Conservation (phyloP, 768 basidiomycete genomes). For the Auriscalpium orientale region DNA sequence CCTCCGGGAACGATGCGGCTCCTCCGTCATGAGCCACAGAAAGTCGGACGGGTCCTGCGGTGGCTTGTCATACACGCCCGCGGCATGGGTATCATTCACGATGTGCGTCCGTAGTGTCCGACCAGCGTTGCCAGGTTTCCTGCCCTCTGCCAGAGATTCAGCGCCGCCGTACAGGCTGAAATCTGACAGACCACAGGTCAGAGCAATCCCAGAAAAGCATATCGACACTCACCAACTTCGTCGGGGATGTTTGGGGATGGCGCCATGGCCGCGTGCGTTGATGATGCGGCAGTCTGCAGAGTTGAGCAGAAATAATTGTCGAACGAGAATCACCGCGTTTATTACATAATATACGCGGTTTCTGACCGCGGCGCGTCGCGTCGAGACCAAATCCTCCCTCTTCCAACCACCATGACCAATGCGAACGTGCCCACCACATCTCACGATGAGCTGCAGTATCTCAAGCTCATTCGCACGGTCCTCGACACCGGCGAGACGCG, state of each 20-base stretch:
- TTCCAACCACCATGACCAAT: slow-evolving; percentile 1
- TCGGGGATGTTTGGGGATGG: slow-evolving; percentile 12
- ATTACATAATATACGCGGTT: not conserved
- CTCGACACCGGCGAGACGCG: slow-evolving; percentile 70
- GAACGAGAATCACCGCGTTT: too few relatives aligned
- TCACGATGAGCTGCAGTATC: slow-evolving; percentile 89
- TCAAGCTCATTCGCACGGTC: slow-evolving; percentile 70
- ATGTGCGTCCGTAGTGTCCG: slow-evolving; percentile 43
- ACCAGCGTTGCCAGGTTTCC: slow-evolving; percentile 25
- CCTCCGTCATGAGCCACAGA: slow-evolving; percentile 96
- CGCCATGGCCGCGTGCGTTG: slow-evolving; percentile 1
- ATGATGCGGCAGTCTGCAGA: too few relatives aligned
- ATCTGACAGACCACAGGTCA: slow-evolving; percentile 33
- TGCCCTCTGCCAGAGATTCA: slow-evolving; percentile 58
- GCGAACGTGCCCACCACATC: not conserved
- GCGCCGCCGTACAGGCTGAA: slow-evolving; percentile 81
- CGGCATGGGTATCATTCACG: slow-evolving; percentile 35
- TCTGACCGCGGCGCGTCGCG: slow-evolving; percentile 8
- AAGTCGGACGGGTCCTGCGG: slow-evolving; percentile 82
- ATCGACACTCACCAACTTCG: slow-evolving; percentile 7
- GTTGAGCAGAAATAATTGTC: not conserved
- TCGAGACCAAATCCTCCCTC: not conserved
- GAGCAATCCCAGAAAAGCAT: not conserved
- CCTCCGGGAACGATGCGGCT: slow-evolving; percentile 86
- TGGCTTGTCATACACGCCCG: slow-evolving; percentile 36